Conservation (phyloP, 2,329 filamentous ascomycete genomes). For the Lachnellula willkommii region DNA sequence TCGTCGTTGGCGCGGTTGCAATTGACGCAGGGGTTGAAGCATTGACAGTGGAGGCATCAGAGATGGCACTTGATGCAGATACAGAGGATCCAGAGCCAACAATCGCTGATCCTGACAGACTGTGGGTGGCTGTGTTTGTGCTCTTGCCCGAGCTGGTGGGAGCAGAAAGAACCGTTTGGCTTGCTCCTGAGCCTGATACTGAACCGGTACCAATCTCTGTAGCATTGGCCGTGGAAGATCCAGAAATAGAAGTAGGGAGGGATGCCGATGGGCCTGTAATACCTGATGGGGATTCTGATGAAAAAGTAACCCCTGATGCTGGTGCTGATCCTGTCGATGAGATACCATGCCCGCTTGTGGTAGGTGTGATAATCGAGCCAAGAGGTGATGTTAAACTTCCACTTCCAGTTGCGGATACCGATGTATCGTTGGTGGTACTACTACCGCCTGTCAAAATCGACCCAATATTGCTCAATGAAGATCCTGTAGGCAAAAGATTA, state of each 20-base stretch:
- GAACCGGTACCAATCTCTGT: no score
- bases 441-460: no score
- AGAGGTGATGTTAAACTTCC: neutral
- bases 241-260: neutral
- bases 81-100: neutral
- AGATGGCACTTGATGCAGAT: neutral
- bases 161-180: neutral
- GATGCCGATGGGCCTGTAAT: neutral
- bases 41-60: no score
- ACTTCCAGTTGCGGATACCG: neutral
- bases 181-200: neutral
- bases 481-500: neutral
- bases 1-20: neutral
- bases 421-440: neutral
- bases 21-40: neutral
- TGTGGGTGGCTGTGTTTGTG: neutral
- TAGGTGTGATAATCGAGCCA: neutral
- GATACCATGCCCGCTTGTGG: neutral
- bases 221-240: no score
- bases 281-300: neutral
- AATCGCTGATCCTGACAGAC: no score
- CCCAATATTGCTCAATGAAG: neutral
- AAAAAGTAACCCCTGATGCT: neutral
- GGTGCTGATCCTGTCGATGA: neutral
- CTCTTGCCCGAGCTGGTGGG: neutral